Conservation (phyloP, 345 rosid genomes). For the Eucalyptus paniculata region DNA sequence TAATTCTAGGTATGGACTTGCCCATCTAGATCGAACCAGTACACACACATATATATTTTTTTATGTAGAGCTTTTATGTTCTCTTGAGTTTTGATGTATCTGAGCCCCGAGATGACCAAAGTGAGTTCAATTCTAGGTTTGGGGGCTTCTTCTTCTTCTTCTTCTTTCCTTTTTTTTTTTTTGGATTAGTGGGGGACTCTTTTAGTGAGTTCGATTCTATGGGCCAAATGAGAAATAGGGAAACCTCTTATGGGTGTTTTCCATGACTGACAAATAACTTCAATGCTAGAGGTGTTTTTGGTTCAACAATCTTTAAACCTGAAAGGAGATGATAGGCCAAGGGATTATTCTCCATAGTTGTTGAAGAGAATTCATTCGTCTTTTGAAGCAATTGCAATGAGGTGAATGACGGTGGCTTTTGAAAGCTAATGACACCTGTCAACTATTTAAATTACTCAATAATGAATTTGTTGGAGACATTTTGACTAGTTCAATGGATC, state of each 20-base stretch:
- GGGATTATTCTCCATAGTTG: not conserved
- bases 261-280: too few species aligned
- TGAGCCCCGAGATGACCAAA: accelerated
- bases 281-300: not conserved
- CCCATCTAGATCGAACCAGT: accelerated
- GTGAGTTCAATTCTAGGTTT: not conserved
- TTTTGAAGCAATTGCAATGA: not conserved
- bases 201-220: not conserved
- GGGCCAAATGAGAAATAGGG: not conserved
- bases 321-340: not conserved
- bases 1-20: not conserved
- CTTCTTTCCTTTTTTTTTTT: accelerated
- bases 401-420: not conserved
- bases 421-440: not conserved
- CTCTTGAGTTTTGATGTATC: not conserved
- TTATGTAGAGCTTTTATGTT: not conserved
- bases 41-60: too few species aligned
- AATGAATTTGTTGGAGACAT: not conserved
- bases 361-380: not conserved
- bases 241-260: not conserved
- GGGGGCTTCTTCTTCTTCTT: not conserved
- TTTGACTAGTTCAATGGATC: not conserved
- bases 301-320: not conserved
- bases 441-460: not conserved
- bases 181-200: not conserved